Conservation (phyloP, 139 green algal species). For the Coelastrella sp. region DNA sequence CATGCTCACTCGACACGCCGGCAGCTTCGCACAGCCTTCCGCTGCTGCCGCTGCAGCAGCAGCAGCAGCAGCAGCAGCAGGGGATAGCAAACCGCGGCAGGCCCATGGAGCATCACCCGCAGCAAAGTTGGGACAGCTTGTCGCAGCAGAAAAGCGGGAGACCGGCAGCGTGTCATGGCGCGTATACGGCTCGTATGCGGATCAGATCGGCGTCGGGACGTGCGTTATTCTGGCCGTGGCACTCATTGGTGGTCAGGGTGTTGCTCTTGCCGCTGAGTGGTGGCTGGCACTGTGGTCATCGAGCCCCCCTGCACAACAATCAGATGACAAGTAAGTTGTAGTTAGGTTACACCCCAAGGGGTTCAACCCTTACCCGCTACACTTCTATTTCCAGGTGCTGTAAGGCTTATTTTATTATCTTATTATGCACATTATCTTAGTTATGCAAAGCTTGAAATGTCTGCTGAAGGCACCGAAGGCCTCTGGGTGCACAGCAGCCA, state of each 20-base stretch:
- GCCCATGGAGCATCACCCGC: constrained; percentile 1
- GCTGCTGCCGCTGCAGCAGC: background rate
- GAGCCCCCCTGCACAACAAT: constrained; percentile 48
- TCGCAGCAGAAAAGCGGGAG: constrained; percentile 58
- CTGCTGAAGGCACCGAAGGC: too few species aligned
- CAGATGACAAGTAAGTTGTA: constrained; percentile 4
- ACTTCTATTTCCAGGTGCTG: too few species aligned
- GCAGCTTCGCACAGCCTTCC: background rate
- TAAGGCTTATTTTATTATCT: too few species aligned
- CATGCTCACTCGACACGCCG: background rate
- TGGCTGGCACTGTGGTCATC: constrained; percentile 78
- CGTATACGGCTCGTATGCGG: constrained; percentile 76
- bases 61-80: background rate
- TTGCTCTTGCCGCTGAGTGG: constrained; percentile 74
- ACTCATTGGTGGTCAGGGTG: constrained; percentile 76
- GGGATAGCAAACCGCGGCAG: background rate
- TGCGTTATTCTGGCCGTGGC: constrained; percentile 50
- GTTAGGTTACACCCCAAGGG: too few species aligned
- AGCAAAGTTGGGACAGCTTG: constrained; percentile 47
- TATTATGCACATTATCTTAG: too few species aligned
- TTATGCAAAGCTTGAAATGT: too few species aligned
- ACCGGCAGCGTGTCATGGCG: constrained; percentile 68
- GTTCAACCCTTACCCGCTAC: too few species aligned
- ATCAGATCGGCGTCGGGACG: constrained; percentile 43
- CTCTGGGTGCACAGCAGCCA: too few species aligned